Base-by-base conservation (phyloP, 2,329 filamentous ascomycete species). In the Talaromyces piceae region DNA sequence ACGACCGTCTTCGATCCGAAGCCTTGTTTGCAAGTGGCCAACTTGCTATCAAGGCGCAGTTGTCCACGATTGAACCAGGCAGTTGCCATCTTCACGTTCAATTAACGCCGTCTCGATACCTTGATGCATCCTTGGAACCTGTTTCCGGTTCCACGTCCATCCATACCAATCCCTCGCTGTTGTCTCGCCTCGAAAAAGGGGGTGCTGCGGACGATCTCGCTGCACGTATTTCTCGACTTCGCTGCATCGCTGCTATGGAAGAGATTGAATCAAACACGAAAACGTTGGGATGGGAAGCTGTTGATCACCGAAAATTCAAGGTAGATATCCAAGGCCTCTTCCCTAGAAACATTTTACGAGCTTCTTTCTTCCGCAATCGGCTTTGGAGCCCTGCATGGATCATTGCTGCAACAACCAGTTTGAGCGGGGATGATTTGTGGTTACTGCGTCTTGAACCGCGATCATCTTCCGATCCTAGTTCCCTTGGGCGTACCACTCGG, bases 341-440 rank as follows among this genome's bases (percentile, higher is more conserved):
- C 55, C 79, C 81, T 11, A 75, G 81, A 33, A 81, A 86, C 48
- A 74, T 82, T 47, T 77, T 83, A 54, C 81, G 84, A 52, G 74
- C 80, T 30, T 73, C 83, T 13, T 87, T 90, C 71, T 83, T 94
- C 56, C 81, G 78, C 60, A 84, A 83, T 59, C 74, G 74, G 52
- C 82, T 80, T n/a, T 95, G 91, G 88, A 77, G 76, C 8, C 64
- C 78, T 12, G 73, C 79, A 48, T 95, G 88, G 87, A 81, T 84
- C 56, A 71, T 94, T 33, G 83, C 84, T 57, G 77, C 86, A 43
- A 82, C 82, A 48, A 77, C 89, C 64, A 83, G 84, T 63, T 75
- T 87, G 62, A 77, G 78, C 61, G 87, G 88, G 49, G 87, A 93
- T 63, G 78, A 78, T 55, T 95, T 88, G 87, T 91, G 85, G 82